Evolutionary conservation across 1,139 yeast species (phyloP), one percentile per base, ranked within the genome.

Genomic region (Candida sp.): DNA sequence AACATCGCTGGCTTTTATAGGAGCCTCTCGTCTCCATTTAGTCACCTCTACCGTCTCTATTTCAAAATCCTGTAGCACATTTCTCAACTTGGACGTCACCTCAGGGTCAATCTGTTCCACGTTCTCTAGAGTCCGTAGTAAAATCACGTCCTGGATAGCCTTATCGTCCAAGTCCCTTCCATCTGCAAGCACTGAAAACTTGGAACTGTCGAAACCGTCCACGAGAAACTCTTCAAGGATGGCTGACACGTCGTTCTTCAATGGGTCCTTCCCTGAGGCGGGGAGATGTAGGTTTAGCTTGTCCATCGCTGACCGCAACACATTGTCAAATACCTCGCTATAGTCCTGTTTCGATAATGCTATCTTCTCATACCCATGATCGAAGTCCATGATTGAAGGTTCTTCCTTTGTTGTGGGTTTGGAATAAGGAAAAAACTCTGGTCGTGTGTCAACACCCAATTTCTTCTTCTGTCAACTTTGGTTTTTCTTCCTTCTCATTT

Each of bases 91-190:
- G 51, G 80, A 81, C 61, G 86, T 85, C 52, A 85, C 63, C 8
- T 77, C 81, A 42, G 80, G 68, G 62, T 87, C 90, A 64, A 85
- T 86, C 0, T 90, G 88, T 60, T 85, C 91, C 12, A 81, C 76
- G 54, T 72, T 77, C 51, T 75, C 79, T 45, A 60, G 63, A 1
- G 77, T 70, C 42, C 66, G 63, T 41, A 73, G 55, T 25, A 72
- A 61, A n/a, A 77, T 56, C 11, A 74, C 45, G 5, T 71, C 73
- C 8, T 53, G 49, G 7, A 67, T 58, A 9, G 52, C 32, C 9
- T 22, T 26, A 7, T 37, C 31, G 9, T 31, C 27, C 17, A 49
- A 40, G 42, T 72, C 75, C 11, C 65, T 50, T 2, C 83, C 85
- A 57, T 83, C 86, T 7, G 86, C 73, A 3, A 77, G 68, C 54